Conservation (phyloP, 352 stramenopile genomes). For the Aphanomyces stellatus region DNA sequence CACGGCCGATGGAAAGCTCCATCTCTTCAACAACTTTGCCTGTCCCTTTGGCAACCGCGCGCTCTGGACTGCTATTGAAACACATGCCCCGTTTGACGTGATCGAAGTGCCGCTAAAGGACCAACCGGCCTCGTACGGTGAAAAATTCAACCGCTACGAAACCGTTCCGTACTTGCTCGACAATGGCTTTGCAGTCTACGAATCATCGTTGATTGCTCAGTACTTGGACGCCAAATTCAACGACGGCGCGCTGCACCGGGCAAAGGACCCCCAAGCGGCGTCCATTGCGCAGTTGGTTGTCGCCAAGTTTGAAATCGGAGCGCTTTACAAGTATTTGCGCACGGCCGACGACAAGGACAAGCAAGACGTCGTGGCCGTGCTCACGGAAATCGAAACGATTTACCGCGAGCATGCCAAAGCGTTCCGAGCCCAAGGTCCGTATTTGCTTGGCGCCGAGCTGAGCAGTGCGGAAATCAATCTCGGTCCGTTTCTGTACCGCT, state of each 20-base stretch:
- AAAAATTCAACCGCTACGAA: not conserved
- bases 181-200: not conserved
- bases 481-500: conserved; percentile 4
- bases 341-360: not conserved
- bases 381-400: conserved; percentile 7
- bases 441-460: not conserved
- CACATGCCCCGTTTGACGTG: not conserved
- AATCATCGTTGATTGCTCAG: not conserved
- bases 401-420: not conserved
- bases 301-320: conserved; percentile 5
- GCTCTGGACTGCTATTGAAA: conserved; percentile 5
- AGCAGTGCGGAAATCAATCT: conserved; percentile 17
- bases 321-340: conserved; percentile 4
- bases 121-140: not conserved
- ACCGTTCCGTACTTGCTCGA: not conserved
- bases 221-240: conserved; percentile 18
- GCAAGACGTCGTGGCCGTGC: not conserved
- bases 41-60: conserved; percentile 9
- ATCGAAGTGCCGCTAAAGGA: not conserved
- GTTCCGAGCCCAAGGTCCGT: conserved; percentile 8
- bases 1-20: too few relatives aligned
- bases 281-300: not conserved
- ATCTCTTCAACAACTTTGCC: too few relatives aligned
- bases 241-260: not conserved
- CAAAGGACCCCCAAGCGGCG: not conserved